Evolutionary conservation across 2,329 filamentous ascomycete genomes (phyloP), one percentile per base, ranked within the genome.

Genomic region (Zymoseptoria pseudotritici): DNA sequence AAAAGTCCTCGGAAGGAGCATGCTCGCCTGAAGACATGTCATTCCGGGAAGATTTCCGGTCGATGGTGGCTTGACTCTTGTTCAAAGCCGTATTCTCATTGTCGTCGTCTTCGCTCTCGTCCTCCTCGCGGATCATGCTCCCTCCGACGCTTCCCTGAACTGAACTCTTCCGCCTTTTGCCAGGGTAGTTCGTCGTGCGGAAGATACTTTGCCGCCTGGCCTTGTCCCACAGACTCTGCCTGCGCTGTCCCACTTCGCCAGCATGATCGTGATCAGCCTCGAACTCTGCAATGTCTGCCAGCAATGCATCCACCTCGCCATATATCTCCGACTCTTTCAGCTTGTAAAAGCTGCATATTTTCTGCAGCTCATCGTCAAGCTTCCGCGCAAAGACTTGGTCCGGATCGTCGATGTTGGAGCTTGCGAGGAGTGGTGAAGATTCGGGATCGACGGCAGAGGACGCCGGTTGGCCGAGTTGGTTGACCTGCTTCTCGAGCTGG

Each of bases 311-410:
- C 8, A 93, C 85, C 72, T 97, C 93, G 56, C 87, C 86, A 61
- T 88, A 85, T 13, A 99, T 86, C 73, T 97, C 93, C 22, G 85
- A 80, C 75, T 99, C 92, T 75, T 99, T 99, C 62, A 90, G 77
- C 63, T 86, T 83, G 75, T 94, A 97, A 74, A 99, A 99, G 0
- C 88, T 89, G 69, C 85, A 89, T 62, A 99, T 91, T 80, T 97
- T 97, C 71, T 97, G 92, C 55, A 99, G 79, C 74, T 99, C 94
- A 50, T 88, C 83, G 70, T 95, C 91, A 19, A 99, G 83, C 50
- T 91, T 87, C 64, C 86, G 86, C 65, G 83, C 82, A 73, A 99
- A 99, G 61, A 92, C 82, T 49, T 84, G 82, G 73, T 97, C 92
- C 13, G 91, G 88, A 61, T 95, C 88, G 53, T 80, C 76, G 31